Evolutionary conservation across 2,329 filamentous ascomycete genomes (phyloP), one percentile per base, ranked within the genome.

Genomic region (Bipolaris victoriae): DNA sequence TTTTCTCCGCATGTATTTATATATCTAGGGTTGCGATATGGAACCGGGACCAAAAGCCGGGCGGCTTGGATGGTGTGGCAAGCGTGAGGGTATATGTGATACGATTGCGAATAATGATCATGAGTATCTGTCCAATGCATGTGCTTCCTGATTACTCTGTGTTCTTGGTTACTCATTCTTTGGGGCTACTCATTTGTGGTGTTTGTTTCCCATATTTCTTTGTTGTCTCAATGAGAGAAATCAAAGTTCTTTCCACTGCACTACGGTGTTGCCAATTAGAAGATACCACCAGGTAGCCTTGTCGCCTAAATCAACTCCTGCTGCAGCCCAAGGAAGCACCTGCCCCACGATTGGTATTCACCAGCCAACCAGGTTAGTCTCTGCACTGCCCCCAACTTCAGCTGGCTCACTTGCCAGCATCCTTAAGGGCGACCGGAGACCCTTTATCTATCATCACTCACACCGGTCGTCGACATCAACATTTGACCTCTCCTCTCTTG

Each of bases 1-100:
- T 43, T 37, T 46, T 36, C 43, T 47, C 35, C 43, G 48, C 36
- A 46, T 52, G 58, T 61, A 61, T 58, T 61, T 55, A 43, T 61
- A 61, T 61, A 55, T 45, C 33, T 33, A 49, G 5, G 9, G 37
- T 26, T 15, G 43, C 44, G 50, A 46, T 39, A 24, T 24, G 46
- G 20, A 37, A 29, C 39, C 20, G 35, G 33, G 22, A 16, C 24
- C 10, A 58, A 49, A 57, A 49, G 45, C 33, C 18, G 44, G 50
- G 15, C 39, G 11, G 45, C n/a, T 33, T 26, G 33, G 20, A 10
- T 24, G 33, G 24, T 36, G 41, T 18, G 11, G 15, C 22, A 44
- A 37, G 44, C 37, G 31, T 11, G 31, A 49, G 44, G 50, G 46
- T 37, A 54, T 54, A 54, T 33, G 45, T 26, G 50, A 43, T 57